Percentiles rank a stretch among this genome's conserved stretches.
These are phyloP conservation scores for Talaromyces ruber DNA, from an alignment of 495 filamentous ascomycete species.

Conservation along the genomic window DNA sequence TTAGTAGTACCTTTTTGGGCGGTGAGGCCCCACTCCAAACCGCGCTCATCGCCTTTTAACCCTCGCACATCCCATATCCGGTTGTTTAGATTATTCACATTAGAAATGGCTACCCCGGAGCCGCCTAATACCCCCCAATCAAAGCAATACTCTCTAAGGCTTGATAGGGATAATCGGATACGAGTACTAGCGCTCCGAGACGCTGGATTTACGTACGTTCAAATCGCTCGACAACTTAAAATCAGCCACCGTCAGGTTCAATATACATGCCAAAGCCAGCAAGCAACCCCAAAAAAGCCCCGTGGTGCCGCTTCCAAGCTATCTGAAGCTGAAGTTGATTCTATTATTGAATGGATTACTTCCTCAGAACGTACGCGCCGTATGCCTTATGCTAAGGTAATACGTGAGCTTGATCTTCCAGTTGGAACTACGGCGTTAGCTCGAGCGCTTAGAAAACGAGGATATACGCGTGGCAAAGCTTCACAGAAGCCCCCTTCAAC, in stretches of 20 bases:
- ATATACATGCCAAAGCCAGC: constrained; percentile 10
- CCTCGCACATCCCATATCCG: no score
- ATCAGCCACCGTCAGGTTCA: background rate
- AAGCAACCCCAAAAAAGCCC: constrained; percentile 12
- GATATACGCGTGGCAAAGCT: constrained; percentile 17
- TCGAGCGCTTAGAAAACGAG: constrained; percentile 18
- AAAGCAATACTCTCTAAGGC: background rate
- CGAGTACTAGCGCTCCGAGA: background rate
- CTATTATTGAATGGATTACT: constrained; percentile 19
- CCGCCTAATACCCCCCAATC: background rate
- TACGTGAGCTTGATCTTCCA: constrained; percentile 14
- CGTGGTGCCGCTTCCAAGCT: constrained; percentile 12
- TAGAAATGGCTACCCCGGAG: background rate
- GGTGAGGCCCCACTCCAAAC: no score
- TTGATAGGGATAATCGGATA: background rate
- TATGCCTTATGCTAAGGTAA: constrained; percentile 15
- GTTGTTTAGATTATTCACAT: no score
- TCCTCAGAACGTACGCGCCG: constrained; percentile 14
- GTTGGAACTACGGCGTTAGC: constrained; percentile 11
- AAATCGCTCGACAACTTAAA: background rate
- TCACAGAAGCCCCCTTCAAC: constrained; percentile 13
- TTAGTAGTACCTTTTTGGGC: no score
- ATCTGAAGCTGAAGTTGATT: constrained; percentile 14
- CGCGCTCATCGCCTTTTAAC: no score
- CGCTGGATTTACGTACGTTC: background rate